Evolutionary conservation across 768 basidiomycete species (phyloP).

Genomic region (Boletales sp.): DNA sequence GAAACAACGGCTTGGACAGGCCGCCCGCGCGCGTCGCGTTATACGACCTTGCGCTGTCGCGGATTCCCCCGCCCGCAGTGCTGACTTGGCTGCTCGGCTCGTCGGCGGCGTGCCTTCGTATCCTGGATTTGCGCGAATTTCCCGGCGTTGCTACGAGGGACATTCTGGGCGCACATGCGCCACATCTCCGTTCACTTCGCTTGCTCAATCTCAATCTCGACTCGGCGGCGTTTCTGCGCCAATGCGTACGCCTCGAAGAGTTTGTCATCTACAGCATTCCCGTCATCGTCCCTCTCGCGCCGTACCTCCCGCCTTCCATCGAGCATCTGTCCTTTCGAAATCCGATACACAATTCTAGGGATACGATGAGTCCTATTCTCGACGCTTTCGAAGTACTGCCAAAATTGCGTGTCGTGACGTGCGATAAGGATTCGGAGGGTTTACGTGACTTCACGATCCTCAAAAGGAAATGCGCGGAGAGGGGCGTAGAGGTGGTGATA

Average conservation of each 20-base stretch:
- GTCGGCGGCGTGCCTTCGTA: slow-evolving; percentile 33
- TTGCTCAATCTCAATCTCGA: slow-evolving; percentile 34
- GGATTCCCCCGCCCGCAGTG: slow-evolving; percentile 30
- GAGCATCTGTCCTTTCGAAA: slow-evolving; percentile 41
- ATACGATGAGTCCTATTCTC: slow-evolving; percentile 29
- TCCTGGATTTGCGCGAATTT: slow-evolving; percentile 35
- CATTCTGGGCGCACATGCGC: slow-evolving; percentile 17
- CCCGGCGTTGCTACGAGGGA: slow-evolving; percentile 24
- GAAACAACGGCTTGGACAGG: background rate
- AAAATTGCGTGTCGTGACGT: slow-evolving; percentile 35
- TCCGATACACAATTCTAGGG: slow-evolving; percentile 1
- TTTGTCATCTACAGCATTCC: slow-evolving; percentile 37
- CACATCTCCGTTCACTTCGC: slow-evolving; percentile 41
- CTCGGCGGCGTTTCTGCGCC: slow-evolving; percentile 30
- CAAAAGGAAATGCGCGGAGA: slow-evolving; percentile 27
- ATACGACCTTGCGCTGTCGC: slow-evolving; percentile 40
- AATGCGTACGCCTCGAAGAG: background rate
- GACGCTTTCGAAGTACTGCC: slow-evolving; percentile 31
- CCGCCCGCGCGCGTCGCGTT: slow-evolving; percentile 21
- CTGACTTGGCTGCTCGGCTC: slow-evolving; percentile 38
- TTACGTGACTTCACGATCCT: slow-evolving; percentile 24
- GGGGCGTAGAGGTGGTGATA: slow-evolving; percentile 25
- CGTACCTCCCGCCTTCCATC: slow-evolving; percentile 33
- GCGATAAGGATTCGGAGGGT: slow-evolving; percentile 22
- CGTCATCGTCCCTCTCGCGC: slow-evolving; percentile 25